Evolutionary conservation across 2,329 filamentous ascomycete genomes (phyloP).

Genomic region (Lachnellula arida): DNA sequence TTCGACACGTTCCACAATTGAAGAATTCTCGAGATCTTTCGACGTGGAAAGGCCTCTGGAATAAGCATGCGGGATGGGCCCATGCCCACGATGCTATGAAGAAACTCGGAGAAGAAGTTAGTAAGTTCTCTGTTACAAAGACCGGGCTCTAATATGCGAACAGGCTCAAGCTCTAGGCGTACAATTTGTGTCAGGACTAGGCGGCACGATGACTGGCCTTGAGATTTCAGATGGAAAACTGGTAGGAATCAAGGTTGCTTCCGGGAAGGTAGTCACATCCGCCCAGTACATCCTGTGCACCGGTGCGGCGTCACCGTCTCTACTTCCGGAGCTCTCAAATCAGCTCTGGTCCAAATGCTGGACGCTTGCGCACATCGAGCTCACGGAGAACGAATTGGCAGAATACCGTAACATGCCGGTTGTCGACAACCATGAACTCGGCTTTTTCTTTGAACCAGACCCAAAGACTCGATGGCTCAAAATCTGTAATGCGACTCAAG

Average conservation of each 20-base stretch:
- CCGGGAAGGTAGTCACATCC: conserved; percentile 31
- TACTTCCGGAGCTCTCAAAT: conserved; percentile 40
- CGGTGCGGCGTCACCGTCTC: conserved; percentile 39
- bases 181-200: conserved; percentile 4
- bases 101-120: conserved; percentile 34
- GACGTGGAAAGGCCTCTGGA: conserved; percentile 44
- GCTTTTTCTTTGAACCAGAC: conserved; percentile 52
- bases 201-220: conserved; percentile 12
- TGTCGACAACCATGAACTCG: conserved; percentile 46
- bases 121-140: conserved; percentile 18
- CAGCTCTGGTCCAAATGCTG: conserved; percentile 41
- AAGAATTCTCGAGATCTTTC: conserved; percentile 6
- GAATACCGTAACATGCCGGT: conserved; percentile 44
- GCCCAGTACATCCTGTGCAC: conserved; percentile 40
- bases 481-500: conserved; percentile 42
- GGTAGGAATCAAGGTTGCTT: conserved; percentile 35
- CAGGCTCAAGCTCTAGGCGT: conserved; percentile 7
- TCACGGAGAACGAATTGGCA: conserved; percentile 43
- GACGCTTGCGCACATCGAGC: conserved; percentile 47
- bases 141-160: neutral
- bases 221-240: conserved; percentile 35
- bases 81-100: conserved; percentile 34
- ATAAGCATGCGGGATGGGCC: conserved; percentile 37
- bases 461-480: conserved; percentile 45
- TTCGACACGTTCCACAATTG: conserved; percentile 30